Conservation (phyloP, 1,284 basidiomycete species). For the Rhodotorula mucilaginosa region DNA sequence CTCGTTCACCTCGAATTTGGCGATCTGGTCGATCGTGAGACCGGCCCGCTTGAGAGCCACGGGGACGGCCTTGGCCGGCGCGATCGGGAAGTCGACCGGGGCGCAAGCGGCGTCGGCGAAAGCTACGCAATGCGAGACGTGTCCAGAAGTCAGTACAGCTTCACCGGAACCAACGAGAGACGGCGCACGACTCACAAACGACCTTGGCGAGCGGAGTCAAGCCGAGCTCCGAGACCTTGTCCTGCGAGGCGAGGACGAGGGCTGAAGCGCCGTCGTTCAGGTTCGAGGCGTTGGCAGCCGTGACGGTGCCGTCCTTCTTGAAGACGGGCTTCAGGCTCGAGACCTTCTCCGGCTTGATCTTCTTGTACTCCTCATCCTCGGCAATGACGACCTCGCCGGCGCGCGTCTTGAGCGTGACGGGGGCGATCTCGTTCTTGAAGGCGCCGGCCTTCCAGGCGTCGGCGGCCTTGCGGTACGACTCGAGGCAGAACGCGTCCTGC, state of each 20-base stretch:
- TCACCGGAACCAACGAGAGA: neutral
- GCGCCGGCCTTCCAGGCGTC: constrained; percentile 82
- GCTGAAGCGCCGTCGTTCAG: constrained; percentile 54
- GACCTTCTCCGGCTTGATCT: constrained; percentile 52
- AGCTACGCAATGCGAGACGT: constrained; percentile 55
- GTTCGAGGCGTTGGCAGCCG: constrained; percentile 53
- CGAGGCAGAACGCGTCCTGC: constrained; percentile 69
- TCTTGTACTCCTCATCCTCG: constrained; percentile 96
- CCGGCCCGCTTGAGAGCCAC: constrained; percentile 83
- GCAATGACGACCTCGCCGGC: constrained; percentile 85
- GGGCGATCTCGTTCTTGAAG: constrained; percentile 85
- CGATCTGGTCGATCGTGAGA: constrained; percentile 77
- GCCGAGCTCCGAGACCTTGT: constrained; percentile 46
- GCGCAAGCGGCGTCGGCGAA: constrained; percentile 96
- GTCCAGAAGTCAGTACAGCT: constrained; percentile 13
- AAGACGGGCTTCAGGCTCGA: constrained; percentile 51
- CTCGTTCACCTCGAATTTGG: constrained; percentile 92
- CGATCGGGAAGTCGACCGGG: constrained; percentile 95
- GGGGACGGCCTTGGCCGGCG: constrained; percentile 88
- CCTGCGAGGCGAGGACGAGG: constrained; percentile 49
- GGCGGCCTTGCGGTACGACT: constrained; percentile 67
- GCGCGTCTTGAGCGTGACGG: constrained; percentile 83
- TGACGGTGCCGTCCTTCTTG: constrained; percentile 52
- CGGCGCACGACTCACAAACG: constrained; percentile 43
- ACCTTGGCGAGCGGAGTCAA: constrained; percentile 52